Conservation (phyloP, 2,329 filamentous ascomycete genomes). For the Fusarium xyrophilum region DNA sequence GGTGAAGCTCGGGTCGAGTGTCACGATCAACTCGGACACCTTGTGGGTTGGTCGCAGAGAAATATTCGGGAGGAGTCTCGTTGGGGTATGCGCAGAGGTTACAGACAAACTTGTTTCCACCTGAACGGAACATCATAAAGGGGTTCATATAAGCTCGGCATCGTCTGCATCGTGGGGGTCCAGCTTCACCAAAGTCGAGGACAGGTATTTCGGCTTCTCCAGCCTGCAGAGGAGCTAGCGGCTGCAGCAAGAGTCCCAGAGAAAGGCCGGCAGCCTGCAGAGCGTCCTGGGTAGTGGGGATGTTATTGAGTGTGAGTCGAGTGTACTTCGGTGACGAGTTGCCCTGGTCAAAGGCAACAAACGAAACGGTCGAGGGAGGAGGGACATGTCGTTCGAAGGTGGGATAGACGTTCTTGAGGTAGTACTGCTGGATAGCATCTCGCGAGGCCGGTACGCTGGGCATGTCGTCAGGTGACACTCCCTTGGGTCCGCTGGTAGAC, state of each 20-base stretch:
- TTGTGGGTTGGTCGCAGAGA: constrained; percentile 85
- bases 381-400: constrained; percentile 95
- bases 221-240: constrained; percentile 79
- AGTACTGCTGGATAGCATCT: constrained; percentile 83
- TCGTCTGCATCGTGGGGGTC: constrained; percentile 88
- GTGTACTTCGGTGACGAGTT: constrained; percentile 96
- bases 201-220: constrained; percentile 90
- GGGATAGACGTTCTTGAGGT: constrained; percentile 86
- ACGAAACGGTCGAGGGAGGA: constrained; percentile 85
- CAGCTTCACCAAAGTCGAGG: constrained; percentile 90
- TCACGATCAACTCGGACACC: constrained; percentile 87
- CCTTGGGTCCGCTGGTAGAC: constrained; percentile 51
- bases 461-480: constrained; percentile 87
- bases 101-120: constrained; percentile 96
- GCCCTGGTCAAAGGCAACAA: constrained; percentile 93
- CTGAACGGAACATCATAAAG: constrained; percentile 96
- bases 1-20: constrained; percentile 85
- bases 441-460: constrained; percentile 88
- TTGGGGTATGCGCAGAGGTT: constrained; percentile 98
- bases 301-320: constrained; percentile 90
- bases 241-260: constrained; percentile 86
- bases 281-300: constrained; percentile 82
- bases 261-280: constrained; percentile 82
- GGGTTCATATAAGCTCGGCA: constrained; percentile 98
- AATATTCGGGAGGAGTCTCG: constrained; percentile 91